A percentile compares a stretch with the other conserved stretches of the same genome.
Evolutionary conservation across 2,329 filamentous ascomycete genomes (phyloP).

Genomic region (Teratosphaeria nubilosa): DNA sequence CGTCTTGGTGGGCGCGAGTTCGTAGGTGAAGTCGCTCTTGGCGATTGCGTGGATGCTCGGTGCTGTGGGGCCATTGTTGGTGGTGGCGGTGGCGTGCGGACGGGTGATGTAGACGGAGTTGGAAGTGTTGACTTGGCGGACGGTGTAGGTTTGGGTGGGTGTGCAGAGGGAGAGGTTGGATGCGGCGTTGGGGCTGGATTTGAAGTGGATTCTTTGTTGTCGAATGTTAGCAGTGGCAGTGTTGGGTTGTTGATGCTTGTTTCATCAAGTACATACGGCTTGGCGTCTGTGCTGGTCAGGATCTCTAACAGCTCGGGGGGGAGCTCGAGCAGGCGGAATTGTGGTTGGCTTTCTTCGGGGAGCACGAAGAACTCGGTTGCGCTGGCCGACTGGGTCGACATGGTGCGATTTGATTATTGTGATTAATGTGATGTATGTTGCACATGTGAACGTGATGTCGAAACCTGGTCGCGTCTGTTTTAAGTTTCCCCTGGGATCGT

Average conservation of each 20-base stretch:
- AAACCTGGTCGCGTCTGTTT: no score
- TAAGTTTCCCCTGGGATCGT: neutral
- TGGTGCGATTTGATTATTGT: constrained; percentile 9
- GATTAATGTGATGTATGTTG: no score
- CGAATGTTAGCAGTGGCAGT: neutral
- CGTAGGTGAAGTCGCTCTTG: constrained; percentile 35
- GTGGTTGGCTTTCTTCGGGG: constrained; percentile 36
- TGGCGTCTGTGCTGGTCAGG: constrained; percentile 38
- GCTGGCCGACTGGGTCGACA: constrained; percentile 34
- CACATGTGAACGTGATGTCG: neutral
- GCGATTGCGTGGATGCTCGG: constrained; percentile 33
- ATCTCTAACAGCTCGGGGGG: constrained; percentile 47
- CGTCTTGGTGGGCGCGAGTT: constrained; percentile 26
- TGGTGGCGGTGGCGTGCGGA: constrained; percentile 19
- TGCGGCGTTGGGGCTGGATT: constrained; percentile 22
- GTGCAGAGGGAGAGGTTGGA: constrained; percentile 49
- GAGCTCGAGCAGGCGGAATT: constrained; percentile 51
- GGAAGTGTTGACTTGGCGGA: constrained; percentile 56
- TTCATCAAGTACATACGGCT: constrained; percentile 24
- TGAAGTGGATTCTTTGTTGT: constrained; percentile 29
- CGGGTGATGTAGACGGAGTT: constrained; percentile 50
- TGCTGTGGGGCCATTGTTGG: constrained; percentile 15
- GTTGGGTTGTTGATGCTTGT: neutral
- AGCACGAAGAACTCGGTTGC: constrained; percentile 33
- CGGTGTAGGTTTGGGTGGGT: constrained; percentile 44